A percentile compares a stretch with the other conserved stretches of the same genome.
phyloP scores from a whole-genome alignment of 2,329 filamentous ascomycete genomes.

The Incumbomyces lentus region DNA sequence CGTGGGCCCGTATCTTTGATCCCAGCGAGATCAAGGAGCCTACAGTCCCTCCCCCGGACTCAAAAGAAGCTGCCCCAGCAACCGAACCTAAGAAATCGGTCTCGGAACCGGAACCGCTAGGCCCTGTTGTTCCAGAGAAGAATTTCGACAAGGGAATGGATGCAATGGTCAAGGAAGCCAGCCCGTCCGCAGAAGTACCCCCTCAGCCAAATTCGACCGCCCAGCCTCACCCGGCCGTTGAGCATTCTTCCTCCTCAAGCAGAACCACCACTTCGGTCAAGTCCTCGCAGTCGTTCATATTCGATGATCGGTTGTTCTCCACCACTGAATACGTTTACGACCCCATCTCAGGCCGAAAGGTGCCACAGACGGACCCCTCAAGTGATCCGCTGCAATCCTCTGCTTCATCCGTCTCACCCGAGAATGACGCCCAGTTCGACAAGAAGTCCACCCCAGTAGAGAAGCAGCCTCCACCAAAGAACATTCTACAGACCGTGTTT shows the following conservation, averaged over 20 bases:
- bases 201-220: neutral
- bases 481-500: slow-evolving; percentile 13
- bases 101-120: no score
- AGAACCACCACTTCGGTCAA: neutral
- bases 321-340: slow-evolving; percentile 27
- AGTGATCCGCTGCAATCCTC: neutral
- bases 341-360: slow-evolving; percentile 34
- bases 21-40: slow-evolving; percentile 9
- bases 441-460: slow-evolving; percentile 3
- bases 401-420: neutral
- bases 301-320: neutral
- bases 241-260: slow-evolving; percentile 2
- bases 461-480: slow-evolving; percentile 5
- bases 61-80: neutral
- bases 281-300: neutral
- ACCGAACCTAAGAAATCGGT: no score
- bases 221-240: neutral
- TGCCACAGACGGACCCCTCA: slow-evolving; percentile 15
- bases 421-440: slow-evolving; percentile 11
- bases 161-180: neutral
- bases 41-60: neutral
- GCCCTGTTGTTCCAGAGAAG: no score
- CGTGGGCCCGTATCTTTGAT: slow-evolving; percentile 24
- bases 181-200: neutral
- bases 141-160: no score